phyloP scores from a whole-genome alignment of 805 yeast genomes.

The Yarrowia deformans region DNA sequence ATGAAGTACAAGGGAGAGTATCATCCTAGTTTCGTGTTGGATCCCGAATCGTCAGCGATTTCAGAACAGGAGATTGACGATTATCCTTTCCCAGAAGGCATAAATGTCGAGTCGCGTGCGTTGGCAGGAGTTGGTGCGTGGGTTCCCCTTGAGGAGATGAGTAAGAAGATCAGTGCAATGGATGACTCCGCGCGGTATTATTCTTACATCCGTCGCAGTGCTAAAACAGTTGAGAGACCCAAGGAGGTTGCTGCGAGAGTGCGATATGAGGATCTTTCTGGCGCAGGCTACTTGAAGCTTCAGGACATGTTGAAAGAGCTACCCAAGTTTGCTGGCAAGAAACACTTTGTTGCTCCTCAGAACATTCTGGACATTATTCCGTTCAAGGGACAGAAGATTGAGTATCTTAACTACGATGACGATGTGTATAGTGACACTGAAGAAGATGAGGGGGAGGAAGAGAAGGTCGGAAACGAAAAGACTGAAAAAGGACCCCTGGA shows the following conservation, averaged over 20 bases:
- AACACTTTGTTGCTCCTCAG: background rate
- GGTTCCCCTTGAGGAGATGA: slow-evolving; percentile 31
- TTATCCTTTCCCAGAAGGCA: slow-evolving; percentile 12
- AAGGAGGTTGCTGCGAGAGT: slow-evolving; percentile 18
- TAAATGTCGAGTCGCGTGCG: slow-evolving; percentile 10
- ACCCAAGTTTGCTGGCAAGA: slow-evolving; percentile 13
- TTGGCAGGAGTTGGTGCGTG: slow-evolving; percentile 25
- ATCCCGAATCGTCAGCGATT: slow-evolving; percentile 45
- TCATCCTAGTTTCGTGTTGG: slow-evolving; percentile 50
- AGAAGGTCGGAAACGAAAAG: background rate
- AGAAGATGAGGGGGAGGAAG: background rate
- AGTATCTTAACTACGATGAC: slow-evolving; percentile 14
- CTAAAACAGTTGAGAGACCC: slow-evolving; percentile 1
- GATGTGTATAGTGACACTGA: slow-evolving; percentile 14
- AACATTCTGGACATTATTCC: slow-evolving; percentile 4
- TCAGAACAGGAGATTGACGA: slow-evolving; percentile 1
- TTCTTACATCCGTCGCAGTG: slow-evolving; percentile 13
- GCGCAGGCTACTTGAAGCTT: slow-evolving; percentile 10
- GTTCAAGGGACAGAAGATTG: slow-evolving; percentile 18
- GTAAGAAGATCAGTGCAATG: slow-evolving; percentile 1
- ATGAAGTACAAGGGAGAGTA: slow-evolving; percentile 83
- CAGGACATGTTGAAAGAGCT: background rate
- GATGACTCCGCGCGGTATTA: slow-evolving; percentile 8
- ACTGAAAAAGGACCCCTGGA: background rate
- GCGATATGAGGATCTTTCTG: slow-evolving; percentile 1